Evolutionary conservation across 1,284 basidiomycete species (phyloP), one percentile per base, ranked within the genome.

Genomic region (Amylostereum areolatum): DNA sequence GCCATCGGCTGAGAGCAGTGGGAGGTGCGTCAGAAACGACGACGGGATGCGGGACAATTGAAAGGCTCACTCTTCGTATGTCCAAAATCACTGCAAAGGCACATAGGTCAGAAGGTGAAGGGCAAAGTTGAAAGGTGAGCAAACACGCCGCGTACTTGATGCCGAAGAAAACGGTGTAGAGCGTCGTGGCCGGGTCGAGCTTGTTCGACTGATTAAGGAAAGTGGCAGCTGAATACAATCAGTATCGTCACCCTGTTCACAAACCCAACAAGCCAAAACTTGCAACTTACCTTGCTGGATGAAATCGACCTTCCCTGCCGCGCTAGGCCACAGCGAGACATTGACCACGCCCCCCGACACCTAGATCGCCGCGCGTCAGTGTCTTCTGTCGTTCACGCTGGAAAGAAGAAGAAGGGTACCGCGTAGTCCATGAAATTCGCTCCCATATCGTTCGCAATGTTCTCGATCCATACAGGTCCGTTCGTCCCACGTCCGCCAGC

Each of bases 341-440:
- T 43, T 43, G 25, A 29, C 28, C n/a, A 43, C 25, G 12, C 25
- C 41, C 5, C 41, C 61, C 52, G 41, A 64, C 50, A 55, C 70
- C 64, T 42, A 71, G 62, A 29, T 67, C 59, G 30, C 68, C 59
- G 65, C 18, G 69, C 64, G 36, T 59, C 58, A 53, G 63, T 57
- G 69, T 72, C 8, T 18, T 1, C 18, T 18, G 18, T 18, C 18
- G 18, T 18, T 18, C 18, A 18, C 18, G 18, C 18, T 18, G 18
- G 18, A 18, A 1, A 18, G 18, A 18, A 18, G 18, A 18, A 18
- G 18, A 18, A 57, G 70, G 8, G 44, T 52, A 74, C 74, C n/a
- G 71, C 72, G 43, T 73, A 75, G 53, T 73, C 72, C 54, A 67
- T 69, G 36, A 74, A 55, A 11, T 52, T 59, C 3, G 65, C 63